phyloP scores from a whole-genome alignment of 1,139 yeast species.

The Insectozyma bohioensis region DNA sequence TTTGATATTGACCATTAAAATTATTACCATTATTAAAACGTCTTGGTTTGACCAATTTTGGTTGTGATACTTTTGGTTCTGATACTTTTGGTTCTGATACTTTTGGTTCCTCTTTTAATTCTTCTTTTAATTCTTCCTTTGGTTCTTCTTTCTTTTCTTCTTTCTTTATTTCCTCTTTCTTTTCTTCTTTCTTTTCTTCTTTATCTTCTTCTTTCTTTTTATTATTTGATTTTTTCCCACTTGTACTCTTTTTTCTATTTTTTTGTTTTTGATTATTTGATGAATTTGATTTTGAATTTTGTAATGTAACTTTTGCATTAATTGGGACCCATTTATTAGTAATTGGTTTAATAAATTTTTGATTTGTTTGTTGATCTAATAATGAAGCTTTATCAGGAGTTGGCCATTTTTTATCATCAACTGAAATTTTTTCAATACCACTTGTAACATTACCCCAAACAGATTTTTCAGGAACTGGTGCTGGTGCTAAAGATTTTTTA shows the following conservation, averaged over 20 bases:
- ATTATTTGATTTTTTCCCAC: slow-evolving; percentile 4
- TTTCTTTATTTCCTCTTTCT: slow-evolving; percentile 3
- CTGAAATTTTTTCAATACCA: slow-evolving; percentile 15
- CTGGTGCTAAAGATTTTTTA: slow-evolving; percentile 54
- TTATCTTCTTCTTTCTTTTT: slow-evolving; percentile 11
- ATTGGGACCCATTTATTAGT: slow-evolving; percentile 91
- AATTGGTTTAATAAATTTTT: slow-evolving; percentile 55
- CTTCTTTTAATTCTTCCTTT: slow-evolving; percentile 4
- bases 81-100: slow-evolving; percentile 5
- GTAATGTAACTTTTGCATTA: slow-evolving; percentile 65
- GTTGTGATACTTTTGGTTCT: slow-evolving; percentile 7
- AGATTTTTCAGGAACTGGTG: slow-evolving; percentile 70
- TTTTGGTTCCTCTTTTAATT: slow-evolving; percentile 15
- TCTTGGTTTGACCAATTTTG: slow-evolving; percentile 8
- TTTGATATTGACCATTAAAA: slow-evolving; percentile 17
- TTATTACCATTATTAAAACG: slow-evolving; percentile 13
- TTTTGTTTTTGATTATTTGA: slow-evolving; percentile 24
- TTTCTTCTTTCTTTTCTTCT: slow-evolving; percentile 3
- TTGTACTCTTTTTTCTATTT: slow-evolving; percentile 25
- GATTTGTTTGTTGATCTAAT: slow-evolving; percentile 27
- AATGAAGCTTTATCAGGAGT: slow-evolving; percentile 44
- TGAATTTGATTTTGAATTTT: slow-evolving; percentile 26
- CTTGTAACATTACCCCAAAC: slow-evolving; percentile 59
- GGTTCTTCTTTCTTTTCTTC: slow-evolving; percentile 3
- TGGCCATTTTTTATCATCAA: slow-evolving; percentile 60